A percentile compares a stretch with the other conserved stretches of the same genome.
These are phyloP conservation scores for Coemansia sp. DNA, from an alignment of 192 early-diverging fungal species.

Conservation along the genomic window DNA sequence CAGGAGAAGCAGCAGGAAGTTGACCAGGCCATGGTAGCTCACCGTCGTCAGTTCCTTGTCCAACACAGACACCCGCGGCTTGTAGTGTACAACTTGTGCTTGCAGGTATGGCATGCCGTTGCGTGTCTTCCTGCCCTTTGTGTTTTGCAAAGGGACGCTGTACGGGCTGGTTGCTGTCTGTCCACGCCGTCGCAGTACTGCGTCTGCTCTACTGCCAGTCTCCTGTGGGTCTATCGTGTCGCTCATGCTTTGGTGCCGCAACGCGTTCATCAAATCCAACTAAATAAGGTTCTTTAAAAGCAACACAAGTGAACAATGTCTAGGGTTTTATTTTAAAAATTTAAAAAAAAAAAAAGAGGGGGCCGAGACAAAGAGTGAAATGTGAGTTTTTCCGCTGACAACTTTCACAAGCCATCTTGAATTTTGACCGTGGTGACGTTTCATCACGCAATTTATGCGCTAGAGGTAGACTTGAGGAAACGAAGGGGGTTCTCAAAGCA, in stretches of 20 bases:
- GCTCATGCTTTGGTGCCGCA: neutral
- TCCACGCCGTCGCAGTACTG: constrained; percentile 10
- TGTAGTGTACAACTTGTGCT: constrained; percentile 62
- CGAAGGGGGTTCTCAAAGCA: too few relatives aligned
- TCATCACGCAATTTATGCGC: too few relatives aligned
- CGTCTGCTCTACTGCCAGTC: constrained; percentile 1
- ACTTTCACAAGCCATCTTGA: too few relatives aligned
- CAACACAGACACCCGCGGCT: constrained; percentile 65
- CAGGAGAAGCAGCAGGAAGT: constrained; percentile 73
- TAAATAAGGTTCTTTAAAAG: too few relatives aligned
- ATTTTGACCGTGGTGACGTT: too few relatives aligned
- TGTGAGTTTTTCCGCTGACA: too few relatives aligned
- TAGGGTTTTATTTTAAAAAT: too few relatives aligned
- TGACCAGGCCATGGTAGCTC: constrained; percentile 83
- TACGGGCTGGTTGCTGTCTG: neutral
- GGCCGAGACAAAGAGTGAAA: neutral
- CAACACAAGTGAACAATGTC: too few relatives aligned
- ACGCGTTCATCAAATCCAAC: neutral
- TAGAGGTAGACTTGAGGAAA: too few relatives aligned
- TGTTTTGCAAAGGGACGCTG: neutral
- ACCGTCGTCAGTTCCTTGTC: constrained; percentile 83
- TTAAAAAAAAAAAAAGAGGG: neutral
- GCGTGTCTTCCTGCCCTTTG: neutral
- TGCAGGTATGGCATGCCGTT: constrained; percentile 41
- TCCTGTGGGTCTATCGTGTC: neutral